Evolutionary conservation across 805 yeast genomes (phyloP).

Genomic region (Candida coquimbonensis): DNA sequence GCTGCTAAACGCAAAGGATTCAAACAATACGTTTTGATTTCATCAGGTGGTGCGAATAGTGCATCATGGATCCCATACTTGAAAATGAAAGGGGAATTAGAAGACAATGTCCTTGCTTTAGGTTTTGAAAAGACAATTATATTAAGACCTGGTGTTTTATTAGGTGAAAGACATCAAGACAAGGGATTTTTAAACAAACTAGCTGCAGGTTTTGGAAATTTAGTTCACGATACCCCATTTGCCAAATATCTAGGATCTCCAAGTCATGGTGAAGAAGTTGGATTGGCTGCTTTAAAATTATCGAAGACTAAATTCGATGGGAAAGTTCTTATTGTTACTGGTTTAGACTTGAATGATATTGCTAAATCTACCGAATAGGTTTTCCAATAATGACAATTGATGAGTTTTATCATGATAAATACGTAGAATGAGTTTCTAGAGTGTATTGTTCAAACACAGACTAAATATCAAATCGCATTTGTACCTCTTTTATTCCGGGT

Average conservation of each 20-base stretch:
- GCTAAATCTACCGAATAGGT: neutral
- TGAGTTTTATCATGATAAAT: neutral
- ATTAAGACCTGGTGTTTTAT: conserved; percentile 66
- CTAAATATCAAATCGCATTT: too few relatives aligned
- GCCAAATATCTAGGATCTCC: conserved; percentile 35
- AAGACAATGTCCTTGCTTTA: conserved; percentile 54
- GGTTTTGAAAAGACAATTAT: conserved; percentile 68
- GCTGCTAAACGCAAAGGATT: conserved; percentile 69
- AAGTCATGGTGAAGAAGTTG: conserved; percentile 61
- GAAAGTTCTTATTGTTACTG: conserved; percentile 25
- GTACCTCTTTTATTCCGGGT: too few relatives aligned
- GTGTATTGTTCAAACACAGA: too few relatives aligned
- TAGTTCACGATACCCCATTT: conserved; percentile 28
- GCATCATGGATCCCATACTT: conserved; percentile 54
- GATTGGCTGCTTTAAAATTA: conserved; percentile 41
- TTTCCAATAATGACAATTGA: conserved; percentile 3
- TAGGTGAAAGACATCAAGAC: conserved; percentile 50
- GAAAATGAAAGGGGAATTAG: conserved; percentile 69
- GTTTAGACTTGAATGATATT: conserved; percentile 20
- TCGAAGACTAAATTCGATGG: conserved; percentile 15
- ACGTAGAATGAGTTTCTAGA: too few relatives aligned
- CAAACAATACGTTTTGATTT: conserved; percentile 59
- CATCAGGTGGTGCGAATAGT: conserved; percentile 57
- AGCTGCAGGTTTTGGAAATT: conserved; percentile 22
- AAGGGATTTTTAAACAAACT: conserved; percentile 33